Percentiles rank a stretch among this genome's conserved stretches.
phyloP scores from a whole-genome alignment of 768 basidiomycete genomes.

The Glaciozyma martinii region DNA sequence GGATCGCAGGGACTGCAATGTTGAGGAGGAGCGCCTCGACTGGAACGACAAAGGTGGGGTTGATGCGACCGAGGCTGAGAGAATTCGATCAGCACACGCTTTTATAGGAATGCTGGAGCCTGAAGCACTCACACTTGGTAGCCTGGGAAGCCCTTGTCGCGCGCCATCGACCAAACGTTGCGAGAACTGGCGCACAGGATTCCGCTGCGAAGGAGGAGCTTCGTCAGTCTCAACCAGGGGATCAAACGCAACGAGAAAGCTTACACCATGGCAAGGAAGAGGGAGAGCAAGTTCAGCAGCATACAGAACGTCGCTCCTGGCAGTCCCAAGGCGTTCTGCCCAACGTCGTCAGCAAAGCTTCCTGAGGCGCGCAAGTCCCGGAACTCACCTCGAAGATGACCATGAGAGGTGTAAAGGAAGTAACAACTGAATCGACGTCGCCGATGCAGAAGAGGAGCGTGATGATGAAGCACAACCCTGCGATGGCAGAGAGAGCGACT shows the following conservation, averaged over 20 bases:
- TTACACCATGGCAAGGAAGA: neutral
- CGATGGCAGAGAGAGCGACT: neutral
- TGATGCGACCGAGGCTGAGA: neutral
- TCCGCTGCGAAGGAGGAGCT: slow-evolving; percentile 3
- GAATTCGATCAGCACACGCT: neutral
- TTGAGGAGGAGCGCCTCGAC: neutral
- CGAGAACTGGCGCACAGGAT: slow-evolving; percentile 18
- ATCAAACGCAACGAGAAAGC: too few relatives aligned
- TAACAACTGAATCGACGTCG: neutral
- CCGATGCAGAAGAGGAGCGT: neutral
- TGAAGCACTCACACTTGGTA: neutral
- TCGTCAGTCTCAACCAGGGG: neutral
- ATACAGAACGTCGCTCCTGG: neutral
- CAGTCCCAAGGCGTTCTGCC: neutral
- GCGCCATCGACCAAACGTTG: slow-evolving; percentile 13
- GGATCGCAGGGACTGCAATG: neutral
- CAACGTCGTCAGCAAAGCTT: neutral
- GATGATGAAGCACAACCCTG: neutral
- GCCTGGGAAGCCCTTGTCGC: slow-evolving; percentile 15
- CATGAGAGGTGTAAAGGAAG: neutral
- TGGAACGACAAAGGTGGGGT: neutral
- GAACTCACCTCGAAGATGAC: neutral
- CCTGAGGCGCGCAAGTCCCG: too few relatives aligned
- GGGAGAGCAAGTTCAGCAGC: neutral
- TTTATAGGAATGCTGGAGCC: neutral